phyloP scores from a whole-genome alignment of 2,329 filamentous ascomycete species.

The Penicillium sp. region DNA sequence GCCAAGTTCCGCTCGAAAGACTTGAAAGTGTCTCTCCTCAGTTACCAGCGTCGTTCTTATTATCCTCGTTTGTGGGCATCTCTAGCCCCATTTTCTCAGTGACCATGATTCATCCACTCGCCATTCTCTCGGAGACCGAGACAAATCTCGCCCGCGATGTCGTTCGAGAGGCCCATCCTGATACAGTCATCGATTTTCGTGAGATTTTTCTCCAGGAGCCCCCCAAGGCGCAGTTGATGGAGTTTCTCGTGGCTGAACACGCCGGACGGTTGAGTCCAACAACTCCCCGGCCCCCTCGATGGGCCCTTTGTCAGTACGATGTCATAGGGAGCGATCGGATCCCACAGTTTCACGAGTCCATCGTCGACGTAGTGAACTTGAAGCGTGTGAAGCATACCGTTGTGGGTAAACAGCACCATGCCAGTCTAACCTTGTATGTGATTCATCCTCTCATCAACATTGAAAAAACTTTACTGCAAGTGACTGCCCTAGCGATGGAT shows the following conservation, averaged over 20 bases:
- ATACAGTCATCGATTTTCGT: constrained; percentile 39
- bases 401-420: constrained; percentile 45
- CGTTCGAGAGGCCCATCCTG: constrained; percentile 24
- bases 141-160: constrained; percentile 32
- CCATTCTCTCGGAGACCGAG: constrained; percentile 31
- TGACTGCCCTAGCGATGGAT: too few relatives aligned
- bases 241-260: constrained; percentile 47
- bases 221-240: constrained; percentile 43
- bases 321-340: constrained; percentile 48
- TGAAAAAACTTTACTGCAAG: too few relatives aligned
- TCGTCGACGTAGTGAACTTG: constrained; percentile 44
- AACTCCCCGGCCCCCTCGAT: constrained; percentile 43
- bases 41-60: too few relatives aligned
- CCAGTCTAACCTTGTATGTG: constrained; percentile 43
- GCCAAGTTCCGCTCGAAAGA: too few relatives aligned
- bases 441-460: neutral
- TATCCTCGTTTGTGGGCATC: too few relatives aligned
- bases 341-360: constrained; percentile 51
- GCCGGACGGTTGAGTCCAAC: constrained; percentile 35
- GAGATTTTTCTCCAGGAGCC: constrained; percentile 50
- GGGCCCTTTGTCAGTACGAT: constrained; percentile 53
- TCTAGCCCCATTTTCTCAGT: too few relatives aligned
- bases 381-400: constrained; percentile 41
- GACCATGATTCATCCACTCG: constrained; percentile 28
- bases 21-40: too few relatives aligned